Percentiles rank a stretch among this genome's conserved stretches.
These are phyloP conservation scores for Crithidia bombi DNA, from an alignment of 208 protist species.

Conservation along the genomic window DNA sequence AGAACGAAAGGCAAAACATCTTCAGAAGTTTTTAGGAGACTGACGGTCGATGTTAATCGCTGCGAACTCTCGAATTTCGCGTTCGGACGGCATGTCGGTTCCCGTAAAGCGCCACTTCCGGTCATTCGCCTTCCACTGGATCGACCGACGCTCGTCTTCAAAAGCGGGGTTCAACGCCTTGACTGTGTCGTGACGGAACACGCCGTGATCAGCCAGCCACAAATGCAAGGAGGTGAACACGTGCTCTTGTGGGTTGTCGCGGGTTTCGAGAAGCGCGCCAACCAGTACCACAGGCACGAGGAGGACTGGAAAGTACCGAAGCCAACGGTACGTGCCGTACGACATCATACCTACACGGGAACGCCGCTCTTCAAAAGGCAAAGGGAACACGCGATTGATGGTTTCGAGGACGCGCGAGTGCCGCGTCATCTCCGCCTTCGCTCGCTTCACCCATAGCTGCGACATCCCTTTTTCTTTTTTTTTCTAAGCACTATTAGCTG, in stretches of 20 bases:
- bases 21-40: neutral
- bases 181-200: slow-evolving; percentile 88
- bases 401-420: slow-evolving; percentile 84
- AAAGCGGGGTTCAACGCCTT: slow-evolving; percentile 88
- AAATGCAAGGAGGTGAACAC: slow-evolving; percentile 86
- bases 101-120: slow-evolving; percentile 88
- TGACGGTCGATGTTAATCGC: slow-evolving; percentile 87
- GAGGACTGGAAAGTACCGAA: slow-evolving; percentile 80
- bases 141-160: slow-evolving; percentile 81
- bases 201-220: slow-evolving; percentile 87
- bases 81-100: slow-evolving; percentile 77
- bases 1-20: neutral
- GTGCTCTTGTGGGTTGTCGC: slow-evolving; percentile 87
- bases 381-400: slow-evolving; percentile 83
- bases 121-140: slow-evolving; percentile 89
- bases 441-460: slow-evolving; percentile 88
- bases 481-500: neutral
- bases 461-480: slow-evolving; percentile 50
- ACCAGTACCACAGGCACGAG: slow-evolving; percentile 67
- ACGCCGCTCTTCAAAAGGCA: slow-evolving; percentile 88
- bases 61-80: slow-evolving; percentile 81
- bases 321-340: slow-evolving; percentile 84
- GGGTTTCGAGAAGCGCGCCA: slow-evolving; percentile 75
- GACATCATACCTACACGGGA: slow-evolving; percentile 85
- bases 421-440: slow-evolving; percentile 84